Percentiles rank a stretch among this genome's conserved stretches.
These are phyloP conservation scores for Lichtheimia ornata DNA, from an alignment of 371 early-diverging fungal species.

Conservation along the genomic window DNA sequence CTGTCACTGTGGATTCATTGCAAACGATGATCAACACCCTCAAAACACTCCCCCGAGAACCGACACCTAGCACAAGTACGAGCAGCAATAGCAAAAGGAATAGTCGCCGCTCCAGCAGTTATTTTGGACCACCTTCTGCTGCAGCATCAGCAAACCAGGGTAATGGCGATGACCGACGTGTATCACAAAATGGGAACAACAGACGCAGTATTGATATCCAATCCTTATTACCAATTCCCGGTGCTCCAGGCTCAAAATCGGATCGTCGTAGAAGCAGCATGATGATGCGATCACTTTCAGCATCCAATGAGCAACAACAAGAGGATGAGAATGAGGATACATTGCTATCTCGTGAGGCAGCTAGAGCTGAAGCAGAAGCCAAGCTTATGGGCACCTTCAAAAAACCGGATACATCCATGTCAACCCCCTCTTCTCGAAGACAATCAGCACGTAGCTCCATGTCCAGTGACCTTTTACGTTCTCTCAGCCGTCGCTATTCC, in stretches of 20 bases:
- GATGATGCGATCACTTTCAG: constrained; percentile 16
- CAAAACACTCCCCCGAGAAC: constrained; percentile 39
- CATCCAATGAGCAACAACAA: constrained; percentile 19
- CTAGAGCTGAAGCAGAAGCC: constrained; percentile 42
- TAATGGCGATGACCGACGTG: constrained; percentile 11
- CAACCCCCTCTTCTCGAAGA: constrained; percentile 3
- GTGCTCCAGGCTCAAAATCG: constrained; percentile 1
- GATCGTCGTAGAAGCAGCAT: constrained; percentile 17
- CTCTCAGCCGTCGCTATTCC: constrained; percentile 22
- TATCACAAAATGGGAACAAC: constrained; percentile 24
- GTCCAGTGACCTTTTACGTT: constrained; percentile 1
- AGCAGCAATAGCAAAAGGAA: neutral
- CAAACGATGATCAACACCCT: constrained; percentile 50
- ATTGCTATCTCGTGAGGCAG: constrained; percentile 23
- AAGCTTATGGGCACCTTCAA: constrained; percentile 35
- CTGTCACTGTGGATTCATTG: constrained; percentile 37
- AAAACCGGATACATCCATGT: constrained; percentile 12
- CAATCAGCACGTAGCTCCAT: neutral
- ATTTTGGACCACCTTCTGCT: constrained; percentile 6
- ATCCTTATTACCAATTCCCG: constrained; percentile 16
- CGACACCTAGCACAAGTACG: constrained; percentile 8
- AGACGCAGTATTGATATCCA: constrained; percentile 17
- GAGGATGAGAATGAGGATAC: constrained; percentile 13
- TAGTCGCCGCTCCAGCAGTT: constrained; percentile 3
- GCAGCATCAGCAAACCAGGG: constrained; percentile 23